Evolutionary conservation across 1,284 basidiomycete genomes (phyloP), one percentile per base, ranked within the genome.

Genomic region (Ceratobasidium sp.): DNA sequence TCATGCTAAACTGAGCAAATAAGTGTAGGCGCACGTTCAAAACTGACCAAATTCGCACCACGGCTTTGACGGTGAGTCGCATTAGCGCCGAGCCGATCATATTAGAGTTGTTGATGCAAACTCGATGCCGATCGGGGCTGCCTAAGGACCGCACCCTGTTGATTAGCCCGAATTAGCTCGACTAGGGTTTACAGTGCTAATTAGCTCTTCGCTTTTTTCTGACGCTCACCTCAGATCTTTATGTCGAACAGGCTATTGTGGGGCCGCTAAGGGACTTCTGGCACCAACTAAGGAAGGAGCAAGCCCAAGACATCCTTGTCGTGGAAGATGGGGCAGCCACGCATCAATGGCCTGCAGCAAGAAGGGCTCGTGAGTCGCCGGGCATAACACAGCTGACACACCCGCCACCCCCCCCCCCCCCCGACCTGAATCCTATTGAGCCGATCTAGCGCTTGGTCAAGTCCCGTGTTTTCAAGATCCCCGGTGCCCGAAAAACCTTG

Each of bases 361-460:
- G 32, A 17, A 31, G 25, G 17, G 45, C 32, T 29, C 45, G 13
- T 13, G n/a, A 49, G 25, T 5, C 15, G 27, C 29, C 32, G 10
- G 32, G 58, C 7, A 49, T 62, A n/a, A 10, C 47, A 12, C 22
- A 29, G 6, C 45, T 62, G 38, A 5, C 56, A 4, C 40, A 58
- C 27, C 56, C 56, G 1, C 38, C 38, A 40, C n/a, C n/a, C n/a
- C 53, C 53, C 6, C n/a, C 3, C 13, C 40, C 53, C 8, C 53
- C 32, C 1, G n/a, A 55, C 53, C 34, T 55, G 22, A 58, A 58
- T 22, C 42, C 56, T 12, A 40, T 58, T 13, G 27, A 58, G 31
- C 56, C 56, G 15, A 29, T 58, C 22, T 58, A 40, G 40, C 20
- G 17, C 22, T 3, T 40, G 1, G n/a, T 58, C 56, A 58, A 58